These are phyloP conservation scores for Fusarium circinatum DNA, from an alignment of 2,329 filamentous ascomycete species.

Conservation along the genomic window DNA sequence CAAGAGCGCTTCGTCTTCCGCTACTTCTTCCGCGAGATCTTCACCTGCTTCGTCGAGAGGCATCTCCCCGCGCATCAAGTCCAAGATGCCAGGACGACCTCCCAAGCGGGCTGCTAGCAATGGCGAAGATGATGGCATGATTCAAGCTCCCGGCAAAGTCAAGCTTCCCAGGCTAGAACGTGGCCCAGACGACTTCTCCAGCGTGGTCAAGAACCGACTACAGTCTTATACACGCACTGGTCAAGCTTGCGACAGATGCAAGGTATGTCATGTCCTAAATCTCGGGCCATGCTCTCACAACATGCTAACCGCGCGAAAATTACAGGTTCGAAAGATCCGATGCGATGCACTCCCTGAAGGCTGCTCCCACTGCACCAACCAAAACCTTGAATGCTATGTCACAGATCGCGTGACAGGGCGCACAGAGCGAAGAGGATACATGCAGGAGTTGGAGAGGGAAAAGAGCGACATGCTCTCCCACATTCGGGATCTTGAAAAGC, in stretches of 20 bases:
- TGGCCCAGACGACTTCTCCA: constrained; percentile 62
- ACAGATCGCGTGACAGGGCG: constrained; percentile 88
- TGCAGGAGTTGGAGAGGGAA: constrained; percentile 79
- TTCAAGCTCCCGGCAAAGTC: constrained; percentile 49
- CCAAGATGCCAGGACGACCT: constrained; percentile 39
- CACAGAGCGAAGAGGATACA: constrained; percentile 80
- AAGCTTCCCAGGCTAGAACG: constrained; percentile 63
- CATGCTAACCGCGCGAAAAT: constrained; percentile 19
- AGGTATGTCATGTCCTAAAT: constrained; percentile 63
- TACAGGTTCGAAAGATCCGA: constrained; percentile 83
- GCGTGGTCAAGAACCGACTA: constrained; percentile 65
- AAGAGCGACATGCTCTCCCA: constrained; percentile 73
- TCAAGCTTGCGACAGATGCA: constrained; percentile 90
- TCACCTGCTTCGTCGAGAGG: constrained; percentile 32
- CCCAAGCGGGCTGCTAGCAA: constrained; percentile 38
- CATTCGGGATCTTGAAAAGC: constrained; percentile 74
- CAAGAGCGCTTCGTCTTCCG: constrained; percentile 21
- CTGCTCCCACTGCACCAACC: constrained; percentile 83
- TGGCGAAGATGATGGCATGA: constrained; percentile 48
- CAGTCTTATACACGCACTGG: constrained; percentile 73
- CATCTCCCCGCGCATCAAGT: constrained; percentile 34
- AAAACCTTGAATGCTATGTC: constrained; percentile 81
- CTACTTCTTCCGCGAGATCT: constrained; percentile 16
- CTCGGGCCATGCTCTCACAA: background rate
- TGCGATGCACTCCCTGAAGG: constrained; percentile 84